Conservation (phyloP, 495 filamentous ascomycete genomes). For the Xylaria intraflava region DNA sequence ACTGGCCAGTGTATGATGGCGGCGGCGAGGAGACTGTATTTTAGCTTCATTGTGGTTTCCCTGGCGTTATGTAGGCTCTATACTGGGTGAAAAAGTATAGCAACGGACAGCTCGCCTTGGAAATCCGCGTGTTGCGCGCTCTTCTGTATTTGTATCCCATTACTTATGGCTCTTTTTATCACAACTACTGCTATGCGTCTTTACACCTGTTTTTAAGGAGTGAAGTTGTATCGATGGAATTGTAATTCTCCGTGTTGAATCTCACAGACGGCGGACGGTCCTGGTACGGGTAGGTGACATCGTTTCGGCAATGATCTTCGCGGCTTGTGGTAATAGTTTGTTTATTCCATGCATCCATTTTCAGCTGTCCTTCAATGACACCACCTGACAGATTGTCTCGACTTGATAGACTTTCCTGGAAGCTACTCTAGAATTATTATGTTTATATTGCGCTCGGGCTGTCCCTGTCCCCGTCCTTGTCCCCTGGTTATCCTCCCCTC, state of each 20-base stretch:
- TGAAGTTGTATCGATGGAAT: slow-evolving; percentile 1
- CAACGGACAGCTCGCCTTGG: background rate
- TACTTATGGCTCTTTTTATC: background rate
- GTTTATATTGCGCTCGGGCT: no score
- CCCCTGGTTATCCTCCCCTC: no score
- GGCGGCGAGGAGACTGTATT: background rate
- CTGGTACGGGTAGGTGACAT: no score
- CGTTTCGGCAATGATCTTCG: slow-evolving; percentile 2
- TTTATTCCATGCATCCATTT: no score
- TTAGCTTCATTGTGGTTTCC: background rate
- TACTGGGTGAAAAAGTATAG: background rate
- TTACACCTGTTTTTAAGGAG: background rate
- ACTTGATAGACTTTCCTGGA: no score
- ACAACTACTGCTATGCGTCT: background rate
- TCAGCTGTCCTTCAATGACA: no score
- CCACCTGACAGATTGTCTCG: no score
- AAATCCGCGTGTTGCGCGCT: background rate
- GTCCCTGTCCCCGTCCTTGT: no score
- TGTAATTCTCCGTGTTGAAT: slow-evolving; percentile 7
- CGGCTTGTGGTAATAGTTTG: no score
- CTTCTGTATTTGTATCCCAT: background rate
- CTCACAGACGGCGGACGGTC: background rate
- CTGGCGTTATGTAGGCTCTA: background rate
- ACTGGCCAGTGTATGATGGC: background rate
- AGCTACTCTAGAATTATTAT: no score